Evolutionary conservation across 768 basidiomycete species (phyloP), one percentile per base, ranked within the genome.

Genomic region (Lactarius hengduanensis): DNA sequence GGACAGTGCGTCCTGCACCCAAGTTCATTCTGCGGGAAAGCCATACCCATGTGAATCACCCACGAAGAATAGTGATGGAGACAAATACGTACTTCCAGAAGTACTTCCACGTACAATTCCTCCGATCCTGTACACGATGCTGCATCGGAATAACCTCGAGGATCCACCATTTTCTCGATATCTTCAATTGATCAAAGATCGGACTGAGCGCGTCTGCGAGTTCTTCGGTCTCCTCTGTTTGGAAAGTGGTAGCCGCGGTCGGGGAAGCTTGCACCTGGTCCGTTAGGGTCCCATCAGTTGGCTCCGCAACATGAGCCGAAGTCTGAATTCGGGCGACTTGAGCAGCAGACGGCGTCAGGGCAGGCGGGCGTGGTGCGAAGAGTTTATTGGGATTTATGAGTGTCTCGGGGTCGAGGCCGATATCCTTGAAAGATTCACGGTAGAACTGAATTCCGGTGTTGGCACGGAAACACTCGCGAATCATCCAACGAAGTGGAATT

Each of bases 401-500:
- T 22, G 68, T 55, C 5, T 62, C 61, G 62, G 66, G 77, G 72
- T 71, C 72, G 50, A 74, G 71, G 28, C 76, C 80, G 57, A 81
- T 72, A 6, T 67, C 69, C 41, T 53, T 61, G 66, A 50, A 73
- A 76, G 74, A 66, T 69, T 57, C 70, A 73, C 64, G 74, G 74
- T 72, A 66, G 73, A 79, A 74, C 74, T 76, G 63, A 79, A 79
- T 73, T 77, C 78, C 71, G 80, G 79, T 61, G 73, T 79, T 15
- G 78, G 83, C 69, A 80, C 80, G 34, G 88, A 79, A 32, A 69
- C 74, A 78, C 76, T 93, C 60, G 62, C 81, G 80, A 66, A 82
- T 75, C 80, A 82, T 81, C 81, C 81, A 82, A 4, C 89, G 84
- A 38, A 93, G 80, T 1, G 90, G 78, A 53, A 92, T 88, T 45